Percentiles rank a stretch among this genome's conserved stretches.
These are phyloP conservation scores for Lonicera japonica DNA, from an alignment of 129 eudicot genomes.

Conservation along the genomic window DNA sequence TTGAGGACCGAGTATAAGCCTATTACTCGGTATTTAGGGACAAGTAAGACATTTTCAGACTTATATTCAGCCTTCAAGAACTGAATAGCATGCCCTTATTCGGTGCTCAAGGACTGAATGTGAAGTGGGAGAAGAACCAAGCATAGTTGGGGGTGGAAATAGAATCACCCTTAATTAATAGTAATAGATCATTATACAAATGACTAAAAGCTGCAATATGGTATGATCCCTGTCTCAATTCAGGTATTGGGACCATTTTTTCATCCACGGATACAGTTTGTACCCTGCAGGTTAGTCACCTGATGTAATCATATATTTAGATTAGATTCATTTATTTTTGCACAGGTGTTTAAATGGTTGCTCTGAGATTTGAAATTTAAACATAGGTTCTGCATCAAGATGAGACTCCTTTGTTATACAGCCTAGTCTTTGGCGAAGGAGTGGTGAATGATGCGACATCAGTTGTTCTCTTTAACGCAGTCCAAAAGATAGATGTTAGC, in stretches of 20 bases:
- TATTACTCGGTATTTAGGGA: too few relatives aligned
- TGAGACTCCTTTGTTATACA: constrained; percentile 93
- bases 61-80: too few relatives aligned
- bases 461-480: constrained; percentile 88
- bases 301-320: not conserved
- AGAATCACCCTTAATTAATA: too few relatives aligned
- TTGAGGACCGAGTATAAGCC: too few relatives aligned
- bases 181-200: too few relatives aligned
- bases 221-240: constrained; percentile 4
- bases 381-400: constrained; percentile 81
- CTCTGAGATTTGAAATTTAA: not conserved
- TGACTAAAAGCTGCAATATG: too few relatives aligned
- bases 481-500: constrained; percentile 64
- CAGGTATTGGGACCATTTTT: constrained; percentile 86
- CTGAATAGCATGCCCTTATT: too few relatives aligned
- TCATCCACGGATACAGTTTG: constrained; percentile 97
- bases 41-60: too few relatives aligned
- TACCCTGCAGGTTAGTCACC: constrained; percentile 73
- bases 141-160: too few relatives aligned
- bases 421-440: constrained; percentile 97
- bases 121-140: too few relatives aligned
- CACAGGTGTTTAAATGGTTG: not conserved
- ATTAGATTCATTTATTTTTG: not conserved
- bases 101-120: too few relatives aligned
- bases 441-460: constrained; percentile 97